Percentiles rank a stretch among this genome's conserved stretches.
Conservation (phyloP, 331 rosid species). For the Quercus lobata region DNA sequence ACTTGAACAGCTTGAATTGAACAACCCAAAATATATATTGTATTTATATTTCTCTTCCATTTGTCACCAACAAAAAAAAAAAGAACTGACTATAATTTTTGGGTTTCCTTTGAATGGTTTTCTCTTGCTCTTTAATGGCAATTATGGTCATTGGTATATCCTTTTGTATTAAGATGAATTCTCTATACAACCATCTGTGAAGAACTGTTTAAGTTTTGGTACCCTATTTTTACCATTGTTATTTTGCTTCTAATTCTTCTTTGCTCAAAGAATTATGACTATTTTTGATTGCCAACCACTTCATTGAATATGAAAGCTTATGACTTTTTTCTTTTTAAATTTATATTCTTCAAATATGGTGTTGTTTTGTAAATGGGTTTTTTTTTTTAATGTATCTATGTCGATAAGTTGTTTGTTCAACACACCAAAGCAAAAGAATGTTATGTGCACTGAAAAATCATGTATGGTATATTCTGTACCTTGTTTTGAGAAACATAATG, state of each 20-base stretch:
- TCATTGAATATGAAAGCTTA: not conserved
- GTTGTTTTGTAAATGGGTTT: not conserved
- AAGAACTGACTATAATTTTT: not conserved
- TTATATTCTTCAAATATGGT: not conserved
- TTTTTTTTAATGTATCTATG: not conserved
- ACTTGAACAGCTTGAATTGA: not conserved
- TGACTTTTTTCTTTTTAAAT: not conserved
- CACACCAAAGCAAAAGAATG: not conserved
- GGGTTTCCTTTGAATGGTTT: not conserved
- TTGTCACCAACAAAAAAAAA: not conserved
- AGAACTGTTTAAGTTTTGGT: not conserved
- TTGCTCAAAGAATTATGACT: not conserved
- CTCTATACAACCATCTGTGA: not conserved
- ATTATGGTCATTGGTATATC: not conserved
- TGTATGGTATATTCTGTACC: not conserved
- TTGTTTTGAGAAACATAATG: not conserved
- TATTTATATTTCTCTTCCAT: not conserved
- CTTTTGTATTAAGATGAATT: not conserved
- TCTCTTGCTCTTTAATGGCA: not conserved
- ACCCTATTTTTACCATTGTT: not conserved
- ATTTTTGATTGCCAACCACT: not conserved
- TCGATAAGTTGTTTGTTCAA: not conserved
- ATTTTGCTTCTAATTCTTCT: not conserved
- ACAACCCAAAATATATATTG: not conserved
- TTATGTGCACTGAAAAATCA: not conserved